Conservation (phyloP, 2,329 filamentous ascomycete species). For the Chaetoscypha palmicola region DNA sequence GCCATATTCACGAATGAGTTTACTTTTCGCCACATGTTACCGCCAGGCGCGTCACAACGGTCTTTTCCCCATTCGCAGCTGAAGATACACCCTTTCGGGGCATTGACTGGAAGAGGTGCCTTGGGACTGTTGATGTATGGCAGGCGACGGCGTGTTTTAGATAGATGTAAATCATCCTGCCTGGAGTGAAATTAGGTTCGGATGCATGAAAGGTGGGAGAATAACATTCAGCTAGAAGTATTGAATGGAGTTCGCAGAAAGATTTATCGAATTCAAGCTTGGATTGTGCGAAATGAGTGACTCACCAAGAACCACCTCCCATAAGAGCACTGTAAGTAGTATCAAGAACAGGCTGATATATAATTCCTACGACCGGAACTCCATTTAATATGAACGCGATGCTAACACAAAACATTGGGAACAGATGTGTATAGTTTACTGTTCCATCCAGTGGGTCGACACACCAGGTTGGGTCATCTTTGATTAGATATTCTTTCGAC, state of each 20-base stretch:
- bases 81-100: conserved; percentile 64
- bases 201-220: background rate
- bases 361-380: conserved; percentile 59
- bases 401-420: conserved; percentile 75
- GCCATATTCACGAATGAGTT: conserved; percentile 73
- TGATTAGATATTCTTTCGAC: conserved; percentile 62
- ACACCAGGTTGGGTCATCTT: conserved; percentile 60
- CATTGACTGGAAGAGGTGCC: conserved; percentile 54
- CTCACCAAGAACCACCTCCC: conserved; percentile 56
- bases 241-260: too few species aligned
- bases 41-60: conserved; percentile 54
- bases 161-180: conserved; percentile 19
- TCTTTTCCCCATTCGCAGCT: conserved; percentile 78
- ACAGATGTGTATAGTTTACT: conserved; percentile 74
- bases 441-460: conserved; percentile 72
- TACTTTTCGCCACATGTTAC: conserved; percentile 65
- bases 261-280: too few species aligned
- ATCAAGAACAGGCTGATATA: conserved; percentile 63
- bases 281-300: background rate
- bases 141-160: conserved; percentile 49
- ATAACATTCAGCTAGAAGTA: too few species aligned
- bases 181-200: background rate
- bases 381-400: conserved; percentile 60
- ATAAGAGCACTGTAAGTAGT: conserved; percentile 63
- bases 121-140: conserved; percentile 57